Evolutionary conservation across 2,329 filamentous ascomycete genomes (phyloP), one percentile per base, ranked within the genome.

Genomic region (Mycosphaerella arachidis): DNA sequence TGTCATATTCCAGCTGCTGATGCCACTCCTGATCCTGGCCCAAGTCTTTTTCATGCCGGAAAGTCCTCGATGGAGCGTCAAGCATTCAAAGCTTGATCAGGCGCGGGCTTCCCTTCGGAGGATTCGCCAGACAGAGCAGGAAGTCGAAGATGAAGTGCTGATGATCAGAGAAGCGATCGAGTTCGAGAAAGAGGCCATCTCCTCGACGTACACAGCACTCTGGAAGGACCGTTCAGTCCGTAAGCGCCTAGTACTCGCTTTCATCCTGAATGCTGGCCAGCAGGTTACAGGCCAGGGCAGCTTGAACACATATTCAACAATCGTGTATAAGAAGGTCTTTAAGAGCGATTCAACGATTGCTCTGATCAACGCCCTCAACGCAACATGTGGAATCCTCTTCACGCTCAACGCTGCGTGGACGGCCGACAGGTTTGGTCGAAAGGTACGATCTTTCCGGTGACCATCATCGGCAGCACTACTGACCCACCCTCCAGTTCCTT

Each of bases 351-450:
- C 81, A 53, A 85, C 81, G 24, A 89, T 90, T 71, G 85, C 86
- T 63, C 78, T 90, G 33, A 90, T 90, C 78, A 90, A 90, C 71
- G 87, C 87, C 4, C 78, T 90, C 56, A 90, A 90, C 71, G 87
- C 86, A 45, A 90, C 87, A 6, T 87, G 86, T 65, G 86, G 86
- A 58, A 90, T 90, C 63, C 61, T 90, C 24, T 90, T 90, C 74
- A 90, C 87, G 0, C 78, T 90, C 48, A 90, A 89, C 66, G 87
- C 87, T 13, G 82, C 86, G 40, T 90, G 87, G 86, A 88, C 86
- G 4, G 85, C 88, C 35, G 87, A 90, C 72, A 82, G 86, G 53
- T 90, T 87, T 65, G 88, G 87, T 40, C 82, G 87, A 55, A 86
- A 87, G 55, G 55, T 61, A 45, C 18, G 45, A 43, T 10, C 10